Evolutionary conservation across 805 yeast genomes (phyloP), one percentile per base, ranked within the genome.

Genomic region (Saccharomycopsis selenospora): DNA sequence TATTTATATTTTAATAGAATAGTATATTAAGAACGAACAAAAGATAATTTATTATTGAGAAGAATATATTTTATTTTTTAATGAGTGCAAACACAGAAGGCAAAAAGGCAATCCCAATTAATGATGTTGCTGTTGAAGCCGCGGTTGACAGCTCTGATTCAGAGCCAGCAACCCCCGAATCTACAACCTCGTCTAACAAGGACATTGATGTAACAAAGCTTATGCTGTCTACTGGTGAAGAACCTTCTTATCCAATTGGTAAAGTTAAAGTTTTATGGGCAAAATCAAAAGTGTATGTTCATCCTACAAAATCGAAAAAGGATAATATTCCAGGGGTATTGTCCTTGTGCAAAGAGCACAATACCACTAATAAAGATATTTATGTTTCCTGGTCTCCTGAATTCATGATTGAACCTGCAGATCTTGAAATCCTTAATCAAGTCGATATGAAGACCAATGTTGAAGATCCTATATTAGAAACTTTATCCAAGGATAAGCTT

Each of bases 301-400:
- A 93, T 63, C 95, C 95, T 3, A 77, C 93, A 0, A 69, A 76
- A 10, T 73, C 80, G 18, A 75, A 86, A 25, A 71, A 70, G 46
- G 96, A 91, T 59, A 90, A 91, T 60, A 69, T 91, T 18, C 65
- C 84, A 0, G 99, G 99, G 2, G 87, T 75, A 57, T 61, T 93
- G 33, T 70, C 84, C 4, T 69, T 93, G 13, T 75, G 80, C 14
- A 70, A 73, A 38, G 85, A 85, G 13, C 64, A 68, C 42, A 64
- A 64, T 52, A 60, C 75, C 5, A 57, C 77, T 43, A 71, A 82
- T 59, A 67, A 69, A 53, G 88, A 83, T 36, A 65, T 81, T 2
- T 61, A 77, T 4, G 64, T 88, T 27, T 78, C 89, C 0, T 87
- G 86, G 73, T 72, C 80, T 13, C 87, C 95, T 0, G 86, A 80